Evolutionary conservation across 1,139 yeast genomes (phyloP).

Genomic region (Magnusiomyces suaveolens): DNA sequence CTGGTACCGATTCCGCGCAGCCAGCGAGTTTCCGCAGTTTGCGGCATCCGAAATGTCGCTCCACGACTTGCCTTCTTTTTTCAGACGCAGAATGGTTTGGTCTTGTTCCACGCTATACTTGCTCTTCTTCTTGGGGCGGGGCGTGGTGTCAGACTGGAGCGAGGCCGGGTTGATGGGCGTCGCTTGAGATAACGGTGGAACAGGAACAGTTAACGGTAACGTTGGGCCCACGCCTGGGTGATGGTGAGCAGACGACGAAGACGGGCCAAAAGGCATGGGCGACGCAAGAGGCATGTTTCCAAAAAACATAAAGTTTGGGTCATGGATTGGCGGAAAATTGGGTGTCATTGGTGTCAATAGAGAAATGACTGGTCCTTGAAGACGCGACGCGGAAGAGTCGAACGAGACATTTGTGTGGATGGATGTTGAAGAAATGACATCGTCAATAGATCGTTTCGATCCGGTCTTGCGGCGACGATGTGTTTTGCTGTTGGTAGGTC

Average conservation of each 20-base stretch:
- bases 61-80: slow-evolving; percentile 60
- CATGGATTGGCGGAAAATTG: slow-evolving; percentile 1
- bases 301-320: not conserved
- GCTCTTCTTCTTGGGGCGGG: slow-evolving; percentile 50
- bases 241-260: not conserved
- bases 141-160: slow-evolving; percentile 34
- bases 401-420: slow-evolving; percentile 11
- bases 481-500: slow-evolving; percentile 12
- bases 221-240: slow-evolving; percentile 14
- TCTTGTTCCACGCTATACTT: slow-evolving; percentile 65
- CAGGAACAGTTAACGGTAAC: slow-evolving; percentile 26
- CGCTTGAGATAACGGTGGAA: slow-evolving; percentile 31
- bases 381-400: not conserved
- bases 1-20: slow-evolving; percentile 71
- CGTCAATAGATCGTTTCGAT: slow-evolving; percentile 27
- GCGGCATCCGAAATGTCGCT: slow-evolving; percentile 62
- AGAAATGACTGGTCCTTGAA: not conserved
- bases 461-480: slow-evolving; percentile 23
- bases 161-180: slow-evolving; percentile 32
- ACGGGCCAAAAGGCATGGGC: not conserved
- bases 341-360: slow-evolving; percentile 13
- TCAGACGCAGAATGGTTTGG: slow-evolving; percentile 50
- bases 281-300: not conserved
- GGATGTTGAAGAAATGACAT: slow-evolving; percentile 24
- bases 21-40: slow-evolving; percentile 56